These are phyloP conservation scores for Talaromyces liani DNA, from an alignment of 495 filamentous ascomycete species.

Conservation along the genomic window DNA sequence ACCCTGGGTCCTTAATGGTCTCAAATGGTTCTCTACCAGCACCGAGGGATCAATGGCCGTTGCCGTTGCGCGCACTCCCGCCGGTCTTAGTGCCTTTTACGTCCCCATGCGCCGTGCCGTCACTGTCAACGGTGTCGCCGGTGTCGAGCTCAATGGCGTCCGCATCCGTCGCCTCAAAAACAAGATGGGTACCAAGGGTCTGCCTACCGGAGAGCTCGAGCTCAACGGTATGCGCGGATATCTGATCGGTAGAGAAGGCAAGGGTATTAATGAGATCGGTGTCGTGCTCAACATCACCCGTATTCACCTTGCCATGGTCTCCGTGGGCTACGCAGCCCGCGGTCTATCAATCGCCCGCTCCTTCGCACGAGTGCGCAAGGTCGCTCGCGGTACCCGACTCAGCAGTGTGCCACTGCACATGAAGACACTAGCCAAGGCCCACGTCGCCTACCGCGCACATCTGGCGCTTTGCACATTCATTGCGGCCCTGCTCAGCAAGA, in stretches of 20 bases:
- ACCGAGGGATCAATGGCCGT: constrained; percentile 58
- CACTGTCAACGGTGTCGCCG: constrained; percentile 9
- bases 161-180: constrained; percentile 53
- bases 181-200: constrained; percentile 53
- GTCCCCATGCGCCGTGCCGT: constrained; percentile 46
- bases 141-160: constrained; percentile 49
- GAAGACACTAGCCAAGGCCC: constrained; percentile 38
- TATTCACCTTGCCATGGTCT: constrained; percentile 43
- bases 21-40: constrained; percentile 61
- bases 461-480: constrained; percentile 47
- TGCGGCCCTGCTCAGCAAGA: constrained; percentile 37
- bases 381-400: constrained; percentile 29
- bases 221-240: constrained; percentile 47
- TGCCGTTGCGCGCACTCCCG: constrained; percentile 46
- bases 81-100: constrained; percentile 48
- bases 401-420: constrained; percentile 44
- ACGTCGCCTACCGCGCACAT: constrained; percentile 35
- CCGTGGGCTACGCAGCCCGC: constrained; percentile 43
- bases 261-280: constrained; percentile 49
- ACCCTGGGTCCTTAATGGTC: constrained; percentile 52
- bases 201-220: constrained; percentile 58
- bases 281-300: constrained; percentile 55
- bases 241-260: constrained; percentile 47
- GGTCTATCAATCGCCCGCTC: constrained; percentile 46
- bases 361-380: constrained; percentile 36